Evolutionary conservation across 257 asterid genomes (phyloP).

Genomic region (Verbascum thapsus): DNA sequence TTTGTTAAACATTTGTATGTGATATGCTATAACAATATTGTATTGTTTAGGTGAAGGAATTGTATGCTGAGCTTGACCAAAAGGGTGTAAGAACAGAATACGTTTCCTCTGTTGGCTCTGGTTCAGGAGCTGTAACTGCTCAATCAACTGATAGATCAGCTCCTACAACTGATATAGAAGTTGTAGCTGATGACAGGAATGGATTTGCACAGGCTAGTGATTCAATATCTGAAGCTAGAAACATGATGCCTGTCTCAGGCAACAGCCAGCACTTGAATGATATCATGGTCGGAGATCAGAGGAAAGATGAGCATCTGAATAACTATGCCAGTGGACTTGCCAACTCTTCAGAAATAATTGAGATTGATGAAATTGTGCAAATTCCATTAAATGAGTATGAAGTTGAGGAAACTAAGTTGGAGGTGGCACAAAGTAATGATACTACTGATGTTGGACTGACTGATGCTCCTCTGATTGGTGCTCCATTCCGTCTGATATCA

Average conservation of each 20-base stretch:
- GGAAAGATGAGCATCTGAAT: slow-evolving; percentile 33
- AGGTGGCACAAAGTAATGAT: slow-evolving; percentile 38
- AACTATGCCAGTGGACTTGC: slow-evolving; percentile 25
- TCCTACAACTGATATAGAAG: slow-evolving; percentile 28
- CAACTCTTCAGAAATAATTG: slow-evolving; percentile 46
- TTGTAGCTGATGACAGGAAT: slow-evolving; percentile 32
- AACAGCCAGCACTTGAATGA: slow-evolving; percentile 43
- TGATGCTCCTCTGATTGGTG: slow-evolving; percentile 89
- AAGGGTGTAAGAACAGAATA: slow-evolving; percentile 37
- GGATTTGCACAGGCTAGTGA: slow-evolving; percentile 30
- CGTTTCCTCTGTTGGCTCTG: slow-evolving; percentile 30
- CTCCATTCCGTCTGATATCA: slow-evolving; percentile 95
- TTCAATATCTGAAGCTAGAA: slow-evolving; percentile 37
- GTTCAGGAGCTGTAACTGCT: slow-evolving; percentile 33
- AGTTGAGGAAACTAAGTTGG: slow-evolving; percentile 30
- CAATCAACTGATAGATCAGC: slow-evolving; percentile 38
- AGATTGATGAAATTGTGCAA: slow-evolving; percentile 70
- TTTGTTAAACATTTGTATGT: slow-evolving; percentile 11
- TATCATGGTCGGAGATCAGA: slow-evolving; percentile 36
- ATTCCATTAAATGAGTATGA: slow-evolving; percentile 70
- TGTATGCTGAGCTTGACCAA: slow-evolving; percentile 51
- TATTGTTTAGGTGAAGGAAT: slow-evolving; percentile 59
- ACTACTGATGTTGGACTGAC: slow-evolving; percentile 48
- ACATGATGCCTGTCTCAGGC: slow-evolving; percentile 36
- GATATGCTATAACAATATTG: slow-evolving; percentile 16